Evolutionary conservation across 2,329 filamentous ascomycete species (phyloP).

Genomic region (Colletotrichum sp.): DNA sequence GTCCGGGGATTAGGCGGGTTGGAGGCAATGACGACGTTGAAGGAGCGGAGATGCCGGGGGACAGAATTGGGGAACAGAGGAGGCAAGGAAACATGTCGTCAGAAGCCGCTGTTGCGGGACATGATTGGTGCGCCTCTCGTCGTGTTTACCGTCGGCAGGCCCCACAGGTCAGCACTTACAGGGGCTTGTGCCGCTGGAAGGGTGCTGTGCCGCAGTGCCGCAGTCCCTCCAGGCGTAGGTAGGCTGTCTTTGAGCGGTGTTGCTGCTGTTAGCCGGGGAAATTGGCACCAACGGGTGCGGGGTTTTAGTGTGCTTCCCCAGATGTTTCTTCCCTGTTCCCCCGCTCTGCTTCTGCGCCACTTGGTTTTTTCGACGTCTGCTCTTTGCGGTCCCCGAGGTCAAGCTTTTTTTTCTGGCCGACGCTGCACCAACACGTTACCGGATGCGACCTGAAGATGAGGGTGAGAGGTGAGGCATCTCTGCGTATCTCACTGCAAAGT

Average conservation of each 20-base stretch:
- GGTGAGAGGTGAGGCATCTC: neutral
- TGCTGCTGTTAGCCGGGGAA: neutral
- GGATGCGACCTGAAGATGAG: neutral
- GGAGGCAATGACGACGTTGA: slow-evolving; percentile 10
- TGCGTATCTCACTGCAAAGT: neutral
- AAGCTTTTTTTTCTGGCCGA: slow-evolving; percentile 7
- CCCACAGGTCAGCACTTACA: neutral
- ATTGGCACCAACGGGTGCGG: slow-evolving; percentile 8
- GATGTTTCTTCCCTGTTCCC: slow-evolving; percentile 14
- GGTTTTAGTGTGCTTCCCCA: slow-evolving; percentile 22
- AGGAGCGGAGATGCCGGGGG: slow-evolving; percentile 3
- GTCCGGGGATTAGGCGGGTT: slow-evolving; percentile 6
- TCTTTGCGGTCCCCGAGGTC: neutral
- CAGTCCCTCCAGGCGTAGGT: neutral
- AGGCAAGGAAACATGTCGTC: slow-evolving; percentile 3
- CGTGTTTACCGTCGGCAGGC: neutral
- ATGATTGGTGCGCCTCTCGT: slow-evolving; percentile 16
- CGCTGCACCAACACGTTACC: neutral
- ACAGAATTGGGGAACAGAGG: neutral
- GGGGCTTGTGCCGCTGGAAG: neutral
- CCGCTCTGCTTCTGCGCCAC: slow-evolving; percentile 1
- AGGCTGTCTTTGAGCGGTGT: neutral
- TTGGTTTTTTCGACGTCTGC: neutral
- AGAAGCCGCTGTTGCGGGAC: neutral
- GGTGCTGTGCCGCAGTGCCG: neutral